phyloP scores from a whole-genome alignment of 2,329 filamentous ascomycete genomes.

The Fusarium sp. region DNA sequence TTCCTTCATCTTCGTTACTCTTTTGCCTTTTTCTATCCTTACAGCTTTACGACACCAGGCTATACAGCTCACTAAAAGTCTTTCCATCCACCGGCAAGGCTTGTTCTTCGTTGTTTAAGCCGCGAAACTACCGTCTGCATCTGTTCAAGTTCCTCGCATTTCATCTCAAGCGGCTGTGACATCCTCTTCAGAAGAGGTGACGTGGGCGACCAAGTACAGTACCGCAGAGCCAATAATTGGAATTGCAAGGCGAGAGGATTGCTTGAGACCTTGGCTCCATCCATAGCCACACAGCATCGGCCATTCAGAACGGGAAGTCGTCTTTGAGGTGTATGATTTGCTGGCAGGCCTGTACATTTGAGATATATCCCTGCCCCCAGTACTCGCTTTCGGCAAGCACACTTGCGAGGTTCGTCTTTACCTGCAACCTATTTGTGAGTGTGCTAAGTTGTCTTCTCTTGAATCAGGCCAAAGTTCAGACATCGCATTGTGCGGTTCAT shows the following conservation, averaged over 20 bases:
- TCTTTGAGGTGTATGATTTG: constrained; percentile 40
- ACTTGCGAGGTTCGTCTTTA: constrained; percentile 29
- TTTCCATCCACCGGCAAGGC: constrained; percentile 14
- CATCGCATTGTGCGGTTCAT: constrained; percentile 23
- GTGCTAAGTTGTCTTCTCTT: constrained; percentile 24
- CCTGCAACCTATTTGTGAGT: constrained; percentile 29
- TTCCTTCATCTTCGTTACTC: constrained; percentile 32
- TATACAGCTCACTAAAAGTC: constrained; percentile 21
- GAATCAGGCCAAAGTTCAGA: constrained; percentile 8
- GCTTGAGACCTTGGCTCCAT: constrained; percentile 34
- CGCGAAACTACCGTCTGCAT: constrained; percentile 15
- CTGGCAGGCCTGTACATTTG: constrained; percentile 30
- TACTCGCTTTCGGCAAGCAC: constrained; percentile 25
- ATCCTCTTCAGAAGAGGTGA: constrained; percentile 16
- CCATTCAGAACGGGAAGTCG: constrained; percentile 39
- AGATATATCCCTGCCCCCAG: constrained; percentile 35
- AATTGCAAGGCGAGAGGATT: constrained; percentile 35
- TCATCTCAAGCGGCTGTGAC: constrained; percentile 19
- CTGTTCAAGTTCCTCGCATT: constrained; percentile 11
- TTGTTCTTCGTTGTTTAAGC: constrained; percentile 15
- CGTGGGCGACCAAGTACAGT: constrained; percentile 25
- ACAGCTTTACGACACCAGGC: constrained; percentile 27
- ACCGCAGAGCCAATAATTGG: constrained; percentile 36
- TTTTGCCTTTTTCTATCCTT: constrained; percentile 23
- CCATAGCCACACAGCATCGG: constrained; percentile 32